These are phyloP conservation scores for Porodaedalea pini DNA, from an alignment of 1,284 basidiomycete genomes.

Conservation along the genomic window DNA sequence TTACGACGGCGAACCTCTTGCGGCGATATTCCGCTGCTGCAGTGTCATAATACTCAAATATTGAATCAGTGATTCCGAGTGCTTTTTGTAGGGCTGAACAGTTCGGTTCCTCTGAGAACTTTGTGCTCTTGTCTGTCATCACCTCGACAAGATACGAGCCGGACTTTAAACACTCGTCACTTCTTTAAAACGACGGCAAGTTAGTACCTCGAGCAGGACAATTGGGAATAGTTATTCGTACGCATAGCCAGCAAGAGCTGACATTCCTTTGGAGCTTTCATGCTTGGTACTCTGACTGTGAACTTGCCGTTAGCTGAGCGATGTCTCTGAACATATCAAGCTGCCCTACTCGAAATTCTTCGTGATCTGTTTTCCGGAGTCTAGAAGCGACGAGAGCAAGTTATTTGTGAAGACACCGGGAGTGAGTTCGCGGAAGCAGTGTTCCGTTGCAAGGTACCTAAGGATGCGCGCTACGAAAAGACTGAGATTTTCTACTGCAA, in stretches of 20 bases:
- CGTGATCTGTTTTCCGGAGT: conserved; percentile 22
- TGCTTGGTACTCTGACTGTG: background rate
- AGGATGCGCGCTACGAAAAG: conserved; percentile 22
- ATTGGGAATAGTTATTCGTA: background rate
- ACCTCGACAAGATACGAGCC: conserved; percentile 35
- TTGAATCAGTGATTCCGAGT: conserved; percentile 24
- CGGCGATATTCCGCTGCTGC: conserved; percentile 28
- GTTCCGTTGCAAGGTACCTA: conserved; percentile 24
- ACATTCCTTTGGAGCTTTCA: conserved; percentile 11
- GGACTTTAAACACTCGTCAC: conserved; percentile 32
- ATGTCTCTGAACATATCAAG: too few relatives aligned
- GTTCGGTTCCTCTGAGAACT: conserved; percentile 29
- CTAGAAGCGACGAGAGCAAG: conserved; percentile 21
- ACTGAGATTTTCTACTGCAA: too few relatives aligned
- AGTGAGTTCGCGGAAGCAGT: conserved; percentile 24
- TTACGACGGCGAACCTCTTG: conserved; percentile 34
- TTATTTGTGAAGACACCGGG: conserved; percentile 25
- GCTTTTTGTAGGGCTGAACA: conserved; percentile 32
- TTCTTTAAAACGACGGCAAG: conserved; percentile 17
- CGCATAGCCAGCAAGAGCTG: conserved; percentile 12
- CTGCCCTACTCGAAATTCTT: background rate
- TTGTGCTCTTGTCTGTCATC: conserved; percentile 32
- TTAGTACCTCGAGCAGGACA: background rate
- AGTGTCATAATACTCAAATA: conserved; percentile 32
- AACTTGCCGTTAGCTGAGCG: too few relatives aligned